phyloP scores from a whole-genome alignment of 495 filamentous ascomycete species.

The Trichoderma virens region DNA sequence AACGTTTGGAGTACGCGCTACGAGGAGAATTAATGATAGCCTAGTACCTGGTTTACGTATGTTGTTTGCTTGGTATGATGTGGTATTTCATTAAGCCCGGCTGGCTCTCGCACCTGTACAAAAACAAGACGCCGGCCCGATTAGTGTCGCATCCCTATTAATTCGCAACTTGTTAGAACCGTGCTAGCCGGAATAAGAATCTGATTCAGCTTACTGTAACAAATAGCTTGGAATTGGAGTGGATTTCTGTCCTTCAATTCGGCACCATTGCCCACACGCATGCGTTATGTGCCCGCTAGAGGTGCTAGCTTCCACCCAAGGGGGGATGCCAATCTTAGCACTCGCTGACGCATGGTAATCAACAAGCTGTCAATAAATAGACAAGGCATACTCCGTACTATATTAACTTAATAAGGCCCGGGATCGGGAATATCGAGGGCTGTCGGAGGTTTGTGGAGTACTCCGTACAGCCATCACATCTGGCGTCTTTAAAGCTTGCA shows the following conservation, averaged over 20 bases:
- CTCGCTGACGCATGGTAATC: too few relatives aligned
- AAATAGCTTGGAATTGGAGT: not conserved
- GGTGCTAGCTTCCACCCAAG: too few relatives aligned
- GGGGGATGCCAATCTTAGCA: too few relatives aligned
- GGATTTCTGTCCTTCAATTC: not conserved
- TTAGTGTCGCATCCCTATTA: not conserved
- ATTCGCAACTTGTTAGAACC: not conserved
- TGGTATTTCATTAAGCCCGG: not conserved
- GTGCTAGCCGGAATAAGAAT: not conserved
- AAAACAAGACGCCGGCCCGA: not conserved
- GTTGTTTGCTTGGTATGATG: not conserved
- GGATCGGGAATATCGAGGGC: too few relatives aligned
- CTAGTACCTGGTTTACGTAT: not conserved
- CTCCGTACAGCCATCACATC: too few relatives aligned
- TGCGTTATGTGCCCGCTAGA: too few relatives aligned
- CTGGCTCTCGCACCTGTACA: not conserved
- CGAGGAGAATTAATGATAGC: not conserved
- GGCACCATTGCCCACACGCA: not conserved
- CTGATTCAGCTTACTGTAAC: slow-evolving; percentile 1
- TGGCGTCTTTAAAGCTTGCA: too few relatives aligned
- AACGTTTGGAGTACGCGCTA: not conserved
- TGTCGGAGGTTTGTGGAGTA: too few relatives aligned
- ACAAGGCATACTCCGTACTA: too few relatives aligned
- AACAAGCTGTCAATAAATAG: too few relatives aligned
- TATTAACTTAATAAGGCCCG: too few relatives aligned